phyloP scores from a whole-genome alignment of 2,329 filamentous ascomycete genomes.

The Orbilia blumenaviensis region DNA sequence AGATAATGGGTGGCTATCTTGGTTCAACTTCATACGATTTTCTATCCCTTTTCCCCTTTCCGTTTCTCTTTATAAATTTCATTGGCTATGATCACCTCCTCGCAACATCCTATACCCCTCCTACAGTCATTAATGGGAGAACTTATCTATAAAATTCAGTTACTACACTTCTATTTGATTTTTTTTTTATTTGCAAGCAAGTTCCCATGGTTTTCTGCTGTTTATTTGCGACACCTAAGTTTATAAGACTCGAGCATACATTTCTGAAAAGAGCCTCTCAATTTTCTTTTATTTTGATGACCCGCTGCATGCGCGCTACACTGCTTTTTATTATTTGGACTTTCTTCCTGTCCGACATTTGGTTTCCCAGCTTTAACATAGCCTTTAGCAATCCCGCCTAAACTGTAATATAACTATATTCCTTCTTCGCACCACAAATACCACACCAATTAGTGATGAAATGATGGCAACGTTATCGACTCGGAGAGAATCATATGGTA shows the following conservation, averaged over 20 bases:
- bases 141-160: background rate
- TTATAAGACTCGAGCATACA: slow-evolving; percentile 2
- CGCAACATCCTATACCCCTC: background rate
- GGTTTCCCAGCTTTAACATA: slow-evolving; percentile 7
- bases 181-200: background rate
- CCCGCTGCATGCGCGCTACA: background rate
- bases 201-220: background rate
- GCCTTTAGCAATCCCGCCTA: slow-evolving; percentile 3
- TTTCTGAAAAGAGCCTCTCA: background rate
- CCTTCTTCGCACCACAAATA: background rate
- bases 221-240: background rate
- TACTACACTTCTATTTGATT: background rate
- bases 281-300: background rate
- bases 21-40: background rate
- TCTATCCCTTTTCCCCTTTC: background rate
- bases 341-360: background rate
- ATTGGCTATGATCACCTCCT: background rate
- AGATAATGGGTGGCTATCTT: slow-evolving; percentile 20
- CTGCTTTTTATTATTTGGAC: background rate
- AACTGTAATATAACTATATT: slow-evolving; percentile 12
- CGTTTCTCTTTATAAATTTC: slow-evolving; percentile 13
- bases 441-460: background rate
- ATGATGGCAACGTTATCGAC: background rate
- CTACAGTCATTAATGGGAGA: background rate
- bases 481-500: background rate